Percentiles rank a stretch among this genome's conserved stretches.
Conservation (phyloP, 805 yeast genomes). For the Peterozyma xylosa region DNA sequence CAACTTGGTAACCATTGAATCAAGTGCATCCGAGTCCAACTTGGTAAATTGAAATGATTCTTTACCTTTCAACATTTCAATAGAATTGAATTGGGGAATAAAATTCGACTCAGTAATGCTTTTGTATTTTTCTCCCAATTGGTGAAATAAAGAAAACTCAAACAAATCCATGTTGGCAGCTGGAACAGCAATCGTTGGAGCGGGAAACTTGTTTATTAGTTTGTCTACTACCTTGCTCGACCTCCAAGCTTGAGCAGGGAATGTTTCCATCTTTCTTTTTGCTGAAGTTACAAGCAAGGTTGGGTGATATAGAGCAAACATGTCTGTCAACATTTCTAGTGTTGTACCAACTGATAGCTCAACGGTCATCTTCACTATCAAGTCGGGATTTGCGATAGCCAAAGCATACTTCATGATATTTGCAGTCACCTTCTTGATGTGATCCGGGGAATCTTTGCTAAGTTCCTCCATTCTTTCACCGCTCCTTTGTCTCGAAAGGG, state of each 20-base stretch:
- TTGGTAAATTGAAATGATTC: slow-evolving; percentile 10
- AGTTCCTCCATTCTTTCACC: slow-evolving; percentile 19
- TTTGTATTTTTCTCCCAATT: slow-evolving; percentile 17
- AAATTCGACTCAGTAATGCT: neutral
- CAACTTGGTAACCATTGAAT: slow-evolving; percentile 6
- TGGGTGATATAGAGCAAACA: slow-evolving; percentile 56
- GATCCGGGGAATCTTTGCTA: slow-evolving; percentile 37
- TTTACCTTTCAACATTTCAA: slow-evolving; percentile 7
- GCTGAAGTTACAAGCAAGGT: slow-evolving; percentile 48
- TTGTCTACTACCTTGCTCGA: slow-evolving; percentile 59
- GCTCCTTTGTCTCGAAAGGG: slow-evolving; percentile 3
- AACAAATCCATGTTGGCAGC: slow-evolving; percentile 48
- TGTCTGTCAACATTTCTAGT: slow-evolving; percentile 47
- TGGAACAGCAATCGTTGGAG: slow-evolving; percentile 64
- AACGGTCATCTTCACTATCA: slow-evolving; percentile 43
- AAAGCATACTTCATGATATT: slow-evolving; percentile 47
- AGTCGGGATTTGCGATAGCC: slow-evolving; percentile 35
- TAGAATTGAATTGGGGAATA: slow-evolving; percentile 1
- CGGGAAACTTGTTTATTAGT: slow-evolving; percentile 53
- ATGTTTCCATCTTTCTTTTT: slow-evolving; percentile 17
- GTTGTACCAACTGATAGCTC: slow-evolving; percentile 58
- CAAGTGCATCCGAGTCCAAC: neutral
- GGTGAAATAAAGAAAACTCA: slow-evolving; percentile 34
- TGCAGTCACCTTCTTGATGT: slow-evolving; percentile 33
- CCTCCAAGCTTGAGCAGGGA: slow-evolving; percentile 45